Conservation (phyloP, 83 land plant species). For the Isoetes engelmannii region DNA sequence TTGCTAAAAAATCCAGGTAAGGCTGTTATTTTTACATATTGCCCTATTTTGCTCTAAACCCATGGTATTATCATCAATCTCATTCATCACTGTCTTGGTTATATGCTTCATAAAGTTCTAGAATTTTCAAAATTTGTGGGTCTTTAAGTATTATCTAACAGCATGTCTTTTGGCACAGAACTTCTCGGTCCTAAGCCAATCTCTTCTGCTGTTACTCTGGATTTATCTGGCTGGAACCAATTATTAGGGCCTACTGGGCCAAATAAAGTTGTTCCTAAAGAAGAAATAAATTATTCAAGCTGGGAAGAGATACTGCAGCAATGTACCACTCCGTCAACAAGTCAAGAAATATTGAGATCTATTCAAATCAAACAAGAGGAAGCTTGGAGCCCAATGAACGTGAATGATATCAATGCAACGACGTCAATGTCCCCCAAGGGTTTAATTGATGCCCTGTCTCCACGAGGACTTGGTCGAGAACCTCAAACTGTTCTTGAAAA, state of each 20-base stretch:
- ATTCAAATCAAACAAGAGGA: background rate
- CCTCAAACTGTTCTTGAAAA: conserved; percentile 25
- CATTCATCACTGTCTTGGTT: too few relatives aligned
- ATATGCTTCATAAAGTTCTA: too few relatives aligned
- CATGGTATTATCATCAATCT: too few relatives aligned
- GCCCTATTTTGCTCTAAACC: too few relatives aligned
- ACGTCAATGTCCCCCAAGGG: conserved; percentile 14
- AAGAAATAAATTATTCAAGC: conserved; percentile 12
- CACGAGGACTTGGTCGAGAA: conserved; percentile 27
- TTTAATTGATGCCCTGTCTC: conserved; percentile 21
- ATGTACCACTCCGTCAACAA: conserved; percentile 22
- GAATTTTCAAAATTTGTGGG: too few relatives aligned
- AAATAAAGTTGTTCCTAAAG: conserved; percentile 9
- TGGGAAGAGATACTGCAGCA: conserved; percentile 31
- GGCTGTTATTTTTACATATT: too few relatives aligned
- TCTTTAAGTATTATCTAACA: too few relatives aligned
- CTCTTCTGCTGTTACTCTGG: conserved; percentile 7
- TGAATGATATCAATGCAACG: background rate
- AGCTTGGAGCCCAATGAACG: conserved; percentile 2
- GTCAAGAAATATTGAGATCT: conserved; percentile 12
- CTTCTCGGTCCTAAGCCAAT: conserved; percentile 3
- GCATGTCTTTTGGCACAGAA: background rate
- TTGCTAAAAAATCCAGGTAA: conserved; percentile 3
- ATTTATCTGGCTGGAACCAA: conserved; percentile 18
- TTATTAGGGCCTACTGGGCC: conserved; percentile 4